Base-by-base conservation (phyloP, 2,329 filamentous ascomycete species). In the Dendrostoma leiphaemia region DNA sequence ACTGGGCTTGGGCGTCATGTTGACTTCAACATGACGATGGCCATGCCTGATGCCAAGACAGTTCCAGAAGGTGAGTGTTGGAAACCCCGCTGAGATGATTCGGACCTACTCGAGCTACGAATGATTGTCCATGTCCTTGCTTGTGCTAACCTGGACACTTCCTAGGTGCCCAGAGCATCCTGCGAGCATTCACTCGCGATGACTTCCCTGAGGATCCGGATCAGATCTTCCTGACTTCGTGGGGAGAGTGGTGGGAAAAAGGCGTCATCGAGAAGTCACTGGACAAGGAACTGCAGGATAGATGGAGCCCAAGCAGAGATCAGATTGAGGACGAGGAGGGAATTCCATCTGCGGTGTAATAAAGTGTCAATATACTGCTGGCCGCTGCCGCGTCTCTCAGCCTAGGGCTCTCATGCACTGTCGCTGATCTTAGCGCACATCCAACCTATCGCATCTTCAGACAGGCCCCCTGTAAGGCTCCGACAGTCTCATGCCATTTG, bases 161-260 rank as follows among this genome's bases (percentile, higher is more conserved):
- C 6, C 1, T 29, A 79, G 77, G 78, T 10, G 78, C 75, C 1
- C 60, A 65, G 17, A 81, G 68, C 53, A 68, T 81, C 1, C 65
- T 78, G 15, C 63, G 65, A 1, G 78, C 77, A 0, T 69, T 81
- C 24, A 71, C 68, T 0, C 63, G 70, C 3, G 67, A 70, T 17
- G 77, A 81, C 58, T 67, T 81, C 37, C 79, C 79, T 1, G 70
- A 75, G 24, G 77, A 82, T 32, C 74, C 72, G 0, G 74, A 81
- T 17, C 72, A 73, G 48, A 78, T 82, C 51, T 81, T 82, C 63
- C 60, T 82, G 43, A 81, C 78, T 0, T 80, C 77, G 60, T 81
- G 77, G 78, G 79, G 79, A 1, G 78, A 82, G 66, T 82, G 78
- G 77, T 82, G 78, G 78, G 61, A 68, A 13, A 78, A 72, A 62